These are phyloP conservation scores for Ogataea nitratoaversa DNA, from an alignment of 805 yeast genomes.

Conservation along the genomic window DNA sequence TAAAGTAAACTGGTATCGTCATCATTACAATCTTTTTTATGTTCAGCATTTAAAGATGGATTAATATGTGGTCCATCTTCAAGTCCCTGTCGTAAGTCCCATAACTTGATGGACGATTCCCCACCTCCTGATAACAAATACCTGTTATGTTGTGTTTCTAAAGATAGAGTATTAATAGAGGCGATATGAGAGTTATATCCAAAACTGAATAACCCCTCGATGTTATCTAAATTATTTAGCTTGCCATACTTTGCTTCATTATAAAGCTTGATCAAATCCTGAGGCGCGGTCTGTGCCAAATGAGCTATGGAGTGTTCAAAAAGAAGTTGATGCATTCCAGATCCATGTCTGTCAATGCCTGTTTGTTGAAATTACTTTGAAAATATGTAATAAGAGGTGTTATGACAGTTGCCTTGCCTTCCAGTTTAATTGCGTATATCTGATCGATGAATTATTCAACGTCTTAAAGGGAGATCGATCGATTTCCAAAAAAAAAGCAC, in stretches of 20 bases:
- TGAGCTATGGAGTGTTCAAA: constrained; percentile 17
- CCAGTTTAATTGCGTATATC: no score
- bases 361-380: no score
- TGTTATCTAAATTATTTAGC: constrained; percentile 17
- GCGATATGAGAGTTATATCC: constrained; percentile 41
- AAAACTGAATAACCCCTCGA: constrained; percentile 29
- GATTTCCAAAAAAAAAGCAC: no score
- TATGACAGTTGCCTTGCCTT: no score
- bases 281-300: constrained; percentile 9
- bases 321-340: constrained; percentile 21
- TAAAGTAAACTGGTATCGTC: constrained; percentile 15
- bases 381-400: no score
- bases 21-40: constrained; percentile 1
- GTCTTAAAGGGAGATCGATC: no score
- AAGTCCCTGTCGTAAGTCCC: constrained; percentile 46
- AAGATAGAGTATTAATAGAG: constrained; percentile 57
- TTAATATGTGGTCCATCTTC: neutral
- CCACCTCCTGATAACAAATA: constrained; percentile 68
- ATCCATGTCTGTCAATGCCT: no score
- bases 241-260: constrained; percentile 24
- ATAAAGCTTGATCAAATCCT: constrained; percentile 19
- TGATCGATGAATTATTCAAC: no score
- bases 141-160: constrained; percentile 44
- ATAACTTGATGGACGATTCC: constrained; percentile 61
- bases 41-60: neutral